phyloP scores from a whole-genome alignment of 176 grass and related monocot genomes.

The Eleusine coracana region DNA sequence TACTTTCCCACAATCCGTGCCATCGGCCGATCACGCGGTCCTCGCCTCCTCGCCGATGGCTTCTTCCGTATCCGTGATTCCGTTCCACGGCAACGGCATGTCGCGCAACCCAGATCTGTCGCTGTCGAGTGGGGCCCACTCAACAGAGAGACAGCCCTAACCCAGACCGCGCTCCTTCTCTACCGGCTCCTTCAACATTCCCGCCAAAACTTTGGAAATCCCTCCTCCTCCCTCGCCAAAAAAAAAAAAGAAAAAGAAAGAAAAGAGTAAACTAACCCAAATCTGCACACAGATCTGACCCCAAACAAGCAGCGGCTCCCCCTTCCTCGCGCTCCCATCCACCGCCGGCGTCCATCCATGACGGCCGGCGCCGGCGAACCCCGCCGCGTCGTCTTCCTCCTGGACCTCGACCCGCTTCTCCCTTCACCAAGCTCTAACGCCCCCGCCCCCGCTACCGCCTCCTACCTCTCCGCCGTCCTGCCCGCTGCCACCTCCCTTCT shows the following conservation, averaged over 20 bases:
- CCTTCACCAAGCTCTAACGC: neutral
- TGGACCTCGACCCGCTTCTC: constrained; percentile 63
- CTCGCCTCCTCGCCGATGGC: neutral
- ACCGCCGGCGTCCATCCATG: constrained; percentile 39
- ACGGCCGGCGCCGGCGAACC: constrained; percentile 40
- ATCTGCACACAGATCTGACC: constrained; percentile 37
- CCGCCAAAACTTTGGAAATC: constrained; percentile 57
- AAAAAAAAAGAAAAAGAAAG: neutral
- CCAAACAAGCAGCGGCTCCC: neutral
- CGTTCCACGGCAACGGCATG: too few relatives aligned
- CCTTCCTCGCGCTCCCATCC: neutral
- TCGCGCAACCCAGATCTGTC: too few relatives aligned
- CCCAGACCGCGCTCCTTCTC: neutral
- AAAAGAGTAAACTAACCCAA: neutral
- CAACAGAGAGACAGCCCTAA: neutral
- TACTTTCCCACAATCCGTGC: too few relatives aligned
- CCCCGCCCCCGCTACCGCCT: neutral
- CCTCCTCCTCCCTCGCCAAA: neutral
- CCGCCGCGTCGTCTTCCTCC: constrained; percentile 65
- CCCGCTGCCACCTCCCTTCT: constrained; percentile 43
- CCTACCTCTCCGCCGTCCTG: constrained; percentile 51
- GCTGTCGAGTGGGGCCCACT: neutral
- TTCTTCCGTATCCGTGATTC: too few relatives aligned
- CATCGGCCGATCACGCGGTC: neutral
- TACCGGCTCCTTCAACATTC: constrained; percentile 25